Conservation (phyloP, 441 rosid genomes). For the Adansonia gregorii region DNA sequence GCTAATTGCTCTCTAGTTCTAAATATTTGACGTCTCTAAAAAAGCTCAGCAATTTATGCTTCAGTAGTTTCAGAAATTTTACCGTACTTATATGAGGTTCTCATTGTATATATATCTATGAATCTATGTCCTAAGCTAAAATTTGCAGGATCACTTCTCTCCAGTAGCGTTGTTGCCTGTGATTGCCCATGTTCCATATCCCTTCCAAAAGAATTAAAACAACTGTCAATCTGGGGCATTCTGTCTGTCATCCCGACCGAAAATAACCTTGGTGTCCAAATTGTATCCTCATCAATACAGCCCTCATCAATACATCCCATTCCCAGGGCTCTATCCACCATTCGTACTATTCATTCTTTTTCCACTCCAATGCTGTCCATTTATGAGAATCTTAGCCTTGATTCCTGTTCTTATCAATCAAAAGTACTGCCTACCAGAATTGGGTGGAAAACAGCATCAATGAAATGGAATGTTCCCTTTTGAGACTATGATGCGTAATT, state of each 20-base stretch:
- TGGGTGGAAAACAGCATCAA: constrained; percentile 12
- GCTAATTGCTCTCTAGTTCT: background rate
- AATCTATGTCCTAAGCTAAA: background rate
- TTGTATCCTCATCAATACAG: too few species aligned
- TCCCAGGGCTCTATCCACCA: too few species aligned
- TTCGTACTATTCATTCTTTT: too few species aligned
- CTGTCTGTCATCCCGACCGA: too few species aligned
- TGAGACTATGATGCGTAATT: background rate
- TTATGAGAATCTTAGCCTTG: background rate
- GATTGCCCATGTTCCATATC: constrained; percentile 31
- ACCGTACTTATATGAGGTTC: too few species aligned
- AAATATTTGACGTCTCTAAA: background rate
- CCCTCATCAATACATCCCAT: too few species aligned
- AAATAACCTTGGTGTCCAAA: too few species aligned
- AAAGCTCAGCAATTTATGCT: too few species aligned
- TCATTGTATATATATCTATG: background rate
- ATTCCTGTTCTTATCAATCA: background rate
- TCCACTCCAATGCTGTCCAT: too few species aligned
- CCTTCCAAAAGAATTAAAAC: too few species aligned
- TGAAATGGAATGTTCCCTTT: constrained; percentile 3
- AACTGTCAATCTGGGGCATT: too few species aligned
- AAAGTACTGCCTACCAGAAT: background rate
- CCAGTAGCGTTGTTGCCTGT: constrained; percentile 6
- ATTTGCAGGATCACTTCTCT: background rate
- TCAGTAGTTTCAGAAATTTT: too few species aligned